phyloP scores from a whole-genome alignment of 176 grass and related monocot species.

The Oryza glaberrima region DNA sequence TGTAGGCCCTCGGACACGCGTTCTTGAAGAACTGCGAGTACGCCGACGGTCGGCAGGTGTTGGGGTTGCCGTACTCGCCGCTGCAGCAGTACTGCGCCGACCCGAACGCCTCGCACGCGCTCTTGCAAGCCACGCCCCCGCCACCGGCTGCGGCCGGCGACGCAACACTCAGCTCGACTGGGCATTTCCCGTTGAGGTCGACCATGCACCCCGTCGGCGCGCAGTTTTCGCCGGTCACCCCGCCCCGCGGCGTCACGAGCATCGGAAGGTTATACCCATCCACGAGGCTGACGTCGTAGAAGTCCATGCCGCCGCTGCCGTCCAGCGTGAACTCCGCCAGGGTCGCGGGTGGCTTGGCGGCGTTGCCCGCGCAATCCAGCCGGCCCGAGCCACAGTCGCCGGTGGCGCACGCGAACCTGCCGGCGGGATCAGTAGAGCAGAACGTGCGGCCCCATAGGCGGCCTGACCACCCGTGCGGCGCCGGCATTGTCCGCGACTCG shows the following conservation, averaged over 20 bases:
- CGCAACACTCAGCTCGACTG: no score
- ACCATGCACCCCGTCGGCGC: conserved; percentile 47
- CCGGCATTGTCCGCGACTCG: not conserved
- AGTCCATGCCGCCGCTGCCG: conserved; percentile 56
- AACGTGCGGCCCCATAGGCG: conserved; percentile 8
- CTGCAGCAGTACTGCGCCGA: conserved; percentile 63
- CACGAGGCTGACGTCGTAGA: conserved; percentile 97
- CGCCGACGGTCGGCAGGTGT: conserved; percentile 59
- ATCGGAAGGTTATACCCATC: conserved; percentile 89
- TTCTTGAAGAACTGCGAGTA: conserved; percentile 92
- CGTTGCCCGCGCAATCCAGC: no score
- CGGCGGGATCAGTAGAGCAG: not conserved
- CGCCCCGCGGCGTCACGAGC: conserved; percentile 55
- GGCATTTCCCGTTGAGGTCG: conserved; percentile 46
- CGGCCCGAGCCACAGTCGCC: no score
- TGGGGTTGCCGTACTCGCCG: conserved; percentile 59
- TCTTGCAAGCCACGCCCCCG: conserved; percentile 57
- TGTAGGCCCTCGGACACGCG: conserved; percentile 79
- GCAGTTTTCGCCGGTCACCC: not conserved
- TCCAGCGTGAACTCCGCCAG: conserved; percentile 94
- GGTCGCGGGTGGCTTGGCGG: conserved; percentile 42
- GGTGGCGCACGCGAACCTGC: not conserved
- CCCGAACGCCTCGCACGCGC: conserved; percentile 75
- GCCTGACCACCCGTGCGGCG: conserved; percentile 2
- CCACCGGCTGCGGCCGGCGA: no score